Percentiles rank a stretch among this genome's conserved stretches.
phyloP scores from a whole-genome alignment of 768 basidiomycete genomes.

The Gyrodon lividus region DNA sequence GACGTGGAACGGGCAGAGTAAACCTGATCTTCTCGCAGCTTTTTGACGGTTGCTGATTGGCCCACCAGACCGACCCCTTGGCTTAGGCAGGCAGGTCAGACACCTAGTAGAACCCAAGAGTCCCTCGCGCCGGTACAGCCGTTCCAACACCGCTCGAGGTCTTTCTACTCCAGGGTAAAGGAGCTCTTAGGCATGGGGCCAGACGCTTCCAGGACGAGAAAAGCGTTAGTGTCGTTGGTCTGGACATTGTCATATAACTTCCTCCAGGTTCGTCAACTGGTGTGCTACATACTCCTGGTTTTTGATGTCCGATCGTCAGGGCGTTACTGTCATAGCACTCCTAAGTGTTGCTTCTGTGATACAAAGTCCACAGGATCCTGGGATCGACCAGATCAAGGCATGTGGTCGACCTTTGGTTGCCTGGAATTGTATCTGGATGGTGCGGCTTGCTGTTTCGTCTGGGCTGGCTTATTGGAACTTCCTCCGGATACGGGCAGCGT shows the following conservation, averaged over 20 bases:
- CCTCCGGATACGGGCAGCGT: conserved; percentile 34
- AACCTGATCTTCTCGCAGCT: conserved; percentile 6
- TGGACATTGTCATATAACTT: conserved; percentile 51
- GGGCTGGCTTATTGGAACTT: conserved; percentile 59
- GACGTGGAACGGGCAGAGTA: conserved; percentile 18
- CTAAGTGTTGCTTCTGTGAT: conserved; percentile 46
- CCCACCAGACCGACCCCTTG: conserved; percentile 21
- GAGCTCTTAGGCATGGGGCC: conserved; percentile 54
- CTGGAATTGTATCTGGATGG: conserved; percentile 68
- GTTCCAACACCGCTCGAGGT: conserved; percentile 10
- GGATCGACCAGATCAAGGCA: conserved; percentile 55
- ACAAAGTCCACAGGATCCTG: conserved; percentile 42
- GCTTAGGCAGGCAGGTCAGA: conserved; percentile 24
- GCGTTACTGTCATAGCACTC: conserved; percentile 49
- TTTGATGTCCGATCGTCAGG: conserved; percentile 34
- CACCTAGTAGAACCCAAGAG: conserved; percentile 13
- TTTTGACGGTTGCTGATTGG: conserved; percentile 18
- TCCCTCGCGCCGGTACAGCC: conserved; percentile 1
- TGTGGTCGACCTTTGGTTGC: conserved; percentile 64
- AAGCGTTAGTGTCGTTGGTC: conserved; percentile 51
- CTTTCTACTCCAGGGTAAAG: conserved; percentile 29
- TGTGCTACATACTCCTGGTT: not conserved
- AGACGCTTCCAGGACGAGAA: conserved; percentile 49
- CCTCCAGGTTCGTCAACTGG: conserved; percentile 45
- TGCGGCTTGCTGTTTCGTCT: conserved; percentile 49